Conservation (phyloP, 176 grass and related monocot genomes). For the Puya raimondii region DNA sequence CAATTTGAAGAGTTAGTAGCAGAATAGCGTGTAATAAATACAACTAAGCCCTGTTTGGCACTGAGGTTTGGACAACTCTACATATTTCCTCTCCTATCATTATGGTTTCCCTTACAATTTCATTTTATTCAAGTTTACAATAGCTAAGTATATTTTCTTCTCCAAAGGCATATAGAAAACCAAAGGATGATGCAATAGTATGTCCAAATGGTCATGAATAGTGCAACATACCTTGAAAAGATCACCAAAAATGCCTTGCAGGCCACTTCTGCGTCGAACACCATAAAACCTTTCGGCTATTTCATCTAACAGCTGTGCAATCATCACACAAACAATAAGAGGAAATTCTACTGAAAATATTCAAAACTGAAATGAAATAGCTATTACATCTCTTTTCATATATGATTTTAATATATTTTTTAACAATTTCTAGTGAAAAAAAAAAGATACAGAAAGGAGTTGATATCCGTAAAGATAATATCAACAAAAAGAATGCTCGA, state of each 20-base stretch:
- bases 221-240: constrained; percentile 68
- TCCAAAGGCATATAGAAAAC: not conserved
- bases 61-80: not conserved
- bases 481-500: too few relatives aligned
- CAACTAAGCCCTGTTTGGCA: not conserved
- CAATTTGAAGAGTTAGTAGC: not conserved
- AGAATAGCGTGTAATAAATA: not conserved
- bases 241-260: constrained; percentile 92
- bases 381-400: too few relatives aligned
- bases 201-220: not conserved
- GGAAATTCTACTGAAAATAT: constrained; percentile 10
- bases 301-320: constrained; percentile 83
- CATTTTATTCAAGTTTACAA: not conserved
- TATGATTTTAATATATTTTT: too few relatives aligned
- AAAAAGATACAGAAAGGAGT: not conserved
- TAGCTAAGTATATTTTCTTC: not conserved
- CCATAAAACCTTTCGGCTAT: constrained; percentile 87
- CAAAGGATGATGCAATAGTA: not conserved
- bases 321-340: constrained; percentile 12
- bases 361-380: not conserved
- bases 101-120: not conserved
- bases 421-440: not conserved
- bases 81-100: not conserved
- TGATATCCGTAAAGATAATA: too few relatives aligned
- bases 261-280: constrained; percentile 44